Evolutionary conservation across 306 rosid species (phyloP), one percentile per base, ranked within the genome.

Genomic region (Prunus salicina): DNA sequence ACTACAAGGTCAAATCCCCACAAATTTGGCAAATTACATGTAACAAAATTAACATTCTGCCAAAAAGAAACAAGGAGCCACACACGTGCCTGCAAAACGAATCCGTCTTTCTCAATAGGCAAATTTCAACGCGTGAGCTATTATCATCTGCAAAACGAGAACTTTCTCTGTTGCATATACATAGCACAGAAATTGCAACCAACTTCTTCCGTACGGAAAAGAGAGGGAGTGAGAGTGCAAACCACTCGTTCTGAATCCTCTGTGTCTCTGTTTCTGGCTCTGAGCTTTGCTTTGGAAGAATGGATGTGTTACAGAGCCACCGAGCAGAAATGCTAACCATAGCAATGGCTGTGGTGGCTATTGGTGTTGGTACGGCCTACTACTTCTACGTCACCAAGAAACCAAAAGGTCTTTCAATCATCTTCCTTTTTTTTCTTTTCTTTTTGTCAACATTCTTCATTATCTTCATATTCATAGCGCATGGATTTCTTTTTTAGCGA

Each of bases 341-440:
- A 25, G 82, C 85, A 12, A 71, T 84, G 12, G 92, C 92, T 72
- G 80, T 84, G 4, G 85, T 79, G 25, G 90, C 92, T 67, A 52
- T 90, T 69, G 79, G 85, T 32, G 88, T 81, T 43, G 90, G 82
- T 27, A 82, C 92, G 57, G 89, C 90, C 62, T 88, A 84, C 85
- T 90, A 82, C 73, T 88, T 74, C 79, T 88, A 84, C 70, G 67
- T 88, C 85, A 72, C 79, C 88, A 90, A 84, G 60, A 90, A 86
- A 79, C 84, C 87, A 2, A 88, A 82, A 86, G 85, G 89, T 86
- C 74, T 64, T 32, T 67, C 30, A 5, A 12, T 22, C 32, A 25
- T 30, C 45, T 66, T 69, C 67, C 28, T 22, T 67, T 25, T 24
- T 51, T 2, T 16, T 7, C 18, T 20, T 64, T 11, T 64, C 53